These are phyloP conservation scores for Chamaecrista fasciculata DNA, from an alignment of 306 rosid genomes.

Conservation along the genomic window DNA sequence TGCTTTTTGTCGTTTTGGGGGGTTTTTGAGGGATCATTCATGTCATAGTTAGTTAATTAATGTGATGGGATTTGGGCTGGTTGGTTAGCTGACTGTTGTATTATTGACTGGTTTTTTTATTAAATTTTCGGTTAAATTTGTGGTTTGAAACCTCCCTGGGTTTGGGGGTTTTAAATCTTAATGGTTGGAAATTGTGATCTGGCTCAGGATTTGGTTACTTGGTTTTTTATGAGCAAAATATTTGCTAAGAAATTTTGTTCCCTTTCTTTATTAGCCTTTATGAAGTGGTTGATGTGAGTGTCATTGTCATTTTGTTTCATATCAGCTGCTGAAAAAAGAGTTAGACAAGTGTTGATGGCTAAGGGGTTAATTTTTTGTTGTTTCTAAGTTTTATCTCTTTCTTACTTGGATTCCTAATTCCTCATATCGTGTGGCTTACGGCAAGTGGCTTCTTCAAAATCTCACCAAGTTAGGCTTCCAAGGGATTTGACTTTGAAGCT, in stretches of 20 bases:
- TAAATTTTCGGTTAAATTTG: background rate
- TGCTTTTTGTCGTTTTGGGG: constrained; percentile 9
- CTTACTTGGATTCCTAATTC: constrained; percentile 21
- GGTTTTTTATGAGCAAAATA: background rate
- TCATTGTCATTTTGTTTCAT: constrained; percentile 35
- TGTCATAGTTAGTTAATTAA: constrained; percentile 11
- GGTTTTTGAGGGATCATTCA: constrained; percentile 6
- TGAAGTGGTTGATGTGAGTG: constrained; percentile 22
- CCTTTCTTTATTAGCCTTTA: background rate
- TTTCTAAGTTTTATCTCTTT: constrained; percentile 1
- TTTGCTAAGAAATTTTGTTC: background rate
- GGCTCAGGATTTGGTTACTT: background rate
- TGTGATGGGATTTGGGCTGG: constrained; percentile 14
- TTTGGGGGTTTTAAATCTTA: constrained; percentile 13
- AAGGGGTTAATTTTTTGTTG: constrained; percentile 25
- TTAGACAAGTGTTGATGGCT: constrained; percentile 24
- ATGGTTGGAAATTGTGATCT: constrained; percentile 29
- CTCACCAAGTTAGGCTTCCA: constrained; percentile 17
- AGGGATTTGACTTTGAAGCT: constrained; percentile 26
- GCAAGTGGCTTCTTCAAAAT: constrained; percentile 23
- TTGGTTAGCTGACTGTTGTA: too few relatives aligned
- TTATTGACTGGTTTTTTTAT: background rate
- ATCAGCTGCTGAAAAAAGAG: constrained; percentile 41
- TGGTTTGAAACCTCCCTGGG: background rate
- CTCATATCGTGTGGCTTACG: constrained; percentile 30